Conservation (phyloP, 768 basidiomycete species). For the Amanita subjunquillea region DNA sequence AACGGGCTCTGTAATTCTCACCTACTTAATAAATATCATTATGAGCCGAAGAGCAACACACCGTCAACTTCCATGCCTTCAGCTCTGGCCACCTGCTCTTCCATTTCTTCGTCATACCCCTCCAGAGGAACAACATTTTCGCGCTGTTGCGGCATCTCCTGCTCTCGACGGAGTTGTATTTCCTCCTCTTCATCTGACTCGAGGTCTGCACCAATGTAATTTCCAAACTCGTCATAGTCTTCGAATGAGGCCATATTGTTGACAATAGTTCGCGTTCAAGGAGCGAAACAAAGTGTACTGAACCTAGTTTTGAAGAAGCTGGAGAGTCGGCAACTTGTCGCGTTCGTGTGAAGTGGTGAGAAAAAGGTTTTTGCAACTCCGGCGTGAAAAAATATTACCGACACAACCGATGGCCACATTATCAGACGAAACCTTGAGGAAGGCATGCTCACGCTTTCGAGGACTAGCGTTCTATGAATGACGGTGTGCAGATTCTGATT, state of each 20-base stretch:
- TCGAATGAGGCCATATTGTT: constrained; percentile 47
- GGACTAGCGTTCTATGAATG: background rate
- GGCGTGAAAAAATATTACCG: constrained; percentile 8
- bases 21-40: background rate
- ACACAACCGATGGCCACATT: constrained; percentile 17
- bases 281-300: background rate
- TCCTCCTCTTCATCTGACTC: constrained; percentile 79
- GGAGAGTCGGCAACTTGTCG: background rate
- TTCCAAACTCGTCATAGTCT: constrained; percentile 92
- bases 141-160: constrained; percentile 14
- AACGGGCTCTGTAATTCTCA: constrained; percentile 42
- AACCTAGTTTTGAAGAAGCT: background rate
- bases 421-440: constrained; percentile 75
- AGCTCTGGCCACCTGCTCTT: constrained; percentile 40
- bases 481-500: constrained; percentile 57
- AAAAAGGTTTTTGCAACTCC: constrained; percentile 18
- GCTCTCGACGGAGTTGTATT: constrained; percentile 35
- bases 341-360: constrained; percentile 2
- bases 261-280: background rate
- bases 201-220: constrained; percentile 93
- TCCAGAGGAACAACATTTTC: constrained; percentile 48
- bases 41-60: constrained; percentile 21
- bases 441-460: constrained; percentile 33
- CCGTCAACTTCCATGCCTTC: constrained; percentile 85
- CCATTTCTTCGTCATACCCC: constrained; percentile 70